Conservation (phyloP, 106 monocot genomes). For the Posidonia australis region DNA sequence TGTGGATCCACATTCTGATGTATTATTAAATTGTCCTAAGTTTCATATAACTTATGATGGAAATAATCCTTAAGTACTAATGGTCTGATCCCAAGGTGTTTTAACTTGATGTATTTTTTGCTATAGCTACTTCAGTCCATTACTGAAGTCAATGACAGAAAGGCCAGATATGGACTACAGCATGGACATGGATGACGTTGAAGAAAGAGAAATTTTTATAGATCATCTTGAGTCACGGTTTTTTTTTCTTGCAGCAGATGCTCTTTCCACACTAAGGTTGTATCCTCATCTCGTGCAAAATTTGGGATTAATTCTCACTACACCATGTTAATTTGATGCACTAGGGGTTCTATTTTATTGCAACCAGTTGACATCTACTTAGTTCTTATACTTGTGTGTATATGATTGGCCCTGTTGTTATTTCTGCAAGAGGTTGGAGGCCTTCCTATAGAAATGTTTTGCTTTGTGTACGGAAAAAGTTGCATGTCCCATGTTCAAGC, state of each 20-base stretch:
- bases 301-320: not conserved
- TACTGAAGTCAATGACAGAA: slow-evolving; percentile 73
- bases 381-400: not conserved
- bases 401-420: slow-evolving; percentile 6
- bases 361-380: not conserved
- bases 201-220: slow-evolving; percentile 74
- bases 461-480: slow-evolving; percentile 63
- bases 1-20: too few species aligned
- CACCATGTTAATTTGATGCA: not conserved
- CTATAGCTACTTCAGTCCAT: slow-evolving; percentile 89
- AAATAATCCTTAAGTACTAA: not conserved
- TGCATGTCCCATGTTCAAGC: slow-evolving; percentile 66
- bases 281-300: not conserved
- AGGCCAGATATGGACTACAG: slow-evolving; percentile 45
- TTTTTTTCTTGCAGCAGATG: slow-evolving; percentile 97
- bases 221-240: slow-evolving; percentile 79
- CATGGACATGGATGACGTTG: slow-evolving; percentile 41
- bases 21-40: too few species aligned
- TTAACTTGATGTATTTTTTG: slow-evolving; percentile 1
- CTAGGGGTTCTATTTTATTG: not conserved
- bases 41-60: not conserved
- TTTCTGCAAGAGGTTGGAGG: slow-evolving; percentile 65
- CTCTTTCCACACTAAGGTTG: slow-evolving; percentile 73
- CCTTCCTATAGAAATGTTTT: slow-evolving; percentile 91
- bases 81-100: not conserved